phyloP scores from a whole-genome alignment of 306 rosid genomes.

The Gastrolobium bilobum region DNA sequence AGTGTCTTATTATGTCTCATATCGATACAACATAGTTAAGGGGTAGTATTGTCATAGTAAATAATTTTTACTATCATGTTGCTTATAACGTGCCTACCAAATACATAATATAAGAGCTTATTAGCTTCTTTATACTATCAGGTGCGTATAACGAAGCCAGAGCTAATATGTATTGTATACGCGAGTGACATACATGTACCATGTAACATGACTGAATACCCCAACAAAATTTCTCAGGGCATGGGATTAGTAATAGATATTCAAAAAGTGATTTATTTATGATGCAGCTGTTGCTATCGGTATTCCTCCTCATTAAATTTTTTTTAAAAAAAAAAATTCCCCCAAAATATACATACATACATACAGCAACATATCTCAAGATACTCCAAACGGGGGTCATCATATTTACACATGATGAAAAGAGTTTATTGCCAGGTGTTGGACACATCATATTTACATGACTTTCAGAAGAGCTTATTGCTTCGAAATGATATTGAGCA shows the following conservation, averaged over 20 bases:
- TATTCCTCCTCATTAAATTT: slow-evolving; percentile 21
- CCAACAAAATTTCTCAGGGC: background rate
- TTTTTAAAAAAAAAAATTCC: no score
- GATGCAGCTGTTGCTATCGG: slow-evolving; percentile 9
- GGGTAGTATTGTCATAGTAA: background rate
- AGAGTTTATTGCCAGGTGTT: slow-evolving; percentile 33
- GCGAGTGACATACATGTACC: background rate
- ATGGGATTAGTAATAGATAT: background rate
- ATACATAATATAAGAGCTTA: background rate
- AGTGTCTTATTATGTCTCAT: no score
- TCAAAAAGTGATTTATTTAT: slow-evolving; percentile 32
- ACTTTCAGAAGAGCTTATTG: slow-evolving; percentile 33
- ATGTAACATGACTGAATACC: background rate
- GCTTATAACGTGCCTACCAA: background rate
- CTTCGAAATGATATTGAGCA: slow-evolving; percentile 9
- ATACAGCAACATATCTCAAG: slow-evolving; percentile 44
- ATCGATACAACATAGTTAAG: no score
- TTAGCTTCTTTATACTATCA: background rate
- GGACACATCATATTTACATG: slow-evolving; percentile 58
- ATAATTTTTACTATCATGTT: background rate
- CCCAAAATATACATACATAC: slow-evolving; percentile 36
- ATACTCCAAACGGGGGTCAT: slow-evolving; percentile 34
- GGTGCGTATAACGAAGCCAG: background rate
- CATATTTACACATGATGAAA: slow-evolving; percentile 53
- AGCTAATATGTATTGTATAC: slow-evolving; percentile 11